Conservation (phyloP, 1,284 basidiomycete species). For the Apiotrichum porosum region DNA sequence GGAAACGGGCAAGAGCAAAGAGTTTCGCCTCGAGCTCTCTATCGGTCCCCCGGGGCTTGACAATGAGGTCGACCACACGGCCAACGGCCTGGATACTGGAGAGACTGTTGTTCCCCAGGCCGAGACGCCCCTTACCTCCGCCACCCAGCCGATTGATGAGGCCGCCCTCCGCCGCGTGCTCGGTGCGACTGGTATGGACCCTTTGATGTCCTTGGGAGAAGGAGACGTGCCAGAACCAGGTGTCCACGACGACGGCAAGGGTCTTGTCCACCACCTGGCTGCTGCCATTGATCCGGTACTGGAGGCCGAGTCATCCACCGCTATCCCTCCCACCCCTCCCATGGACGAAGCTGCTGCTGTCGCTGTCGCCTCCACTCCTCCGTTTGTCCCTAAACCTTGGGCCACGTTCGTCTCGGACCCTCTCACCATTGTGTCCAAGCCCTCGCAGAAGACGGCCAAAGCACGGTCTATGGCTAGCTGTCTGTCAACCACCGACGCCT, state of each 20-base stretch:
- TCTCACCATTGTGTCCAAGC: constrained; percentile 92
- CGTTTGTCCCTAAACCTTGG: constrained; percentile 55
- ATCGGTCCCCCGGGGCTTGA: constrained; percentile 18
- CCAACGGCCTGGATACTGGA: not conserved
- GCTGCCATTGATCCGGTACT: not conserved
- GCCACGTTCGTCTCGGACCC: constrained; percentile 86
- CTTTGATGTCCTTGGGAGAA: constrained; percentile 4
- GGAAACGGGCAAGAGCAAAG: constrained; percentile 31
- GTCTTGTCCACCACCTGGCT: not conserved
- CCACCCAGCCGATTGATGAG: constrained; percentile 5
- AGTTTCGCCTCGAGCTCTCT: constrained; percentile 35
- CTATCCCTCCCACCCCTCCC: too few species aligned
- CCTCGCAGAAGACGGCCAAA: constrained; percentile 93
- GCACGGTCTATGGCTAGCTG: constrained; percentile 89
- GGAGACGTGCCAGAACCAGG: not conserved
- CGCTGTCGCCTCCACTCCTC: too few species aligned
- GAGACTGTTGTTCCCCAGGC: not conserved
- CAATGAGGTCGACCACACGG: not conserved
- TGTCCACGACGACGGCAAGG: not conserved
- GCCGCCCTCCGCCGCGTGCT: constrained; percentile 8
- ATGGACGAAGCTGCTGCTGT: too few species aligned
- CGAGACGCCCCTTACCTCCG: not conserved
- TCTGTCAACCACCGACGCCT: constrained; percentile 81
- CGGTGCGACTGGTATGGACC: not conserved
- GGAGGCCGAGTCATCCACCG: not conserved